Conservation (phyloP, 805 yeast genomes). For the Pichia insulana region DNA sequence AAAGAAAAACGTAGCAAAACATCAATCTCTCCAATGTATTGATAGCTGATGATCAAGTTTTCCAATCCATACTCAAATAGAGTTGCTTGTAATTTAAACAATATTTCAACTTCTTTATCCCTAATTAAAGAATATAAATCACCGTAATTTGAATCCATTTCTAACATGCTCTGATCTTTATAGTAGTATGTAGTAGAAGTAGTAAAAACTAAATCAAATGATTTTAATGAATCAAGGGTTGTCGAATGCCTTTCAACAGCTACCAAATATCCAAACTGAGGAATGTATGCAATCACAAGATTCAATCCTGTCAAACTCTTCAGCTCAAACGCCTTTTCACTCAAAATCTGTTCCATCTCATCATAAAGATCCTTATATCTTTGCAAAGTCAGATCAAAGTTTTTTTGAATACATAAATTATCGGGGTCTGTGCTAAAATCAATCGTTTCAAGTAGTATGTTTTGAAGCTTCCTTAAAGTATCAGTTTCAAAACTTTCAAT, state of each 20-base stretch:
- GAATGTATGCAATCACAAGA: slow-evolving; percentile 31
- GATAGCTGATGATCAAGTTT: slow-evolving; percentile 16
- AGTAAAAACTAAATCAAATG: slow-evolving; percentile 31
- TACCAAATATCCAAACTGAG: slow-evolving; percentile 37
- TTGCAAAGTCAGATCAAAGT: slow-evolving; percentile 25
- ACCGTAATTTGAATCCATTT: slow-evolving; percentile 32
- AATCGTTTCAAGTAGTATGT: slow-evolving; percentile 21
- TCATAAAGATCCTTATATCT: slow-evolving; percentile 20
- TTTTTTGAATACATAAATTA: slow-evolving; percentile 24
- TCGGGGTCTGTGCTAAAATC: slow-evolving; percentile 30
- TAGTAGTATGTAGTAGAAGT: slow-evolving; percentile 31
- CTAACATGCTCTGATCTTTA: slow-evolving; percentile 25
- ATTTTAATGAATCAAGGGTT: background rate
- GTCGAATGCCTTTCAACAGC: slow-evolving; percentile 16
- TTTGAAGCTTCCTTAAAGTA: slow-evolving; percentile 9
- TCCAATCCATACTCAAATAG: slow-evolving; percentile 11
- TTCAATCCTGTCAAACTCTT: slow-evolving; percentile 1
- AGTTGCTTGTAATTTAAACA: slow-evolving; percentile 25
- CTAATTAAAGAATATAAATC: slow-evolving; percentile 33
- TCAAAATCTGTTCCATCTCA: slow-evolving; percentile 27
- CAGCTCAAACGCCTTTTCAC: slow-evolving; percentile 17
- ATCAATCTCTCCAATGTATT: slow-evolving; percentile 30
- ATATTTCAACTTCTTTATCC: slow-evolving; percentile 35
- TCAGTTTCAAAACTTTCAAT: slow-evolving; percentile 9
- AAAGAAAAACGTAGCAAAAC: slow-evolving; percentile 29